Conservation (phyloP, 176 grass and related monocot genomes). For the Triticum dicoccoides region DNA sequence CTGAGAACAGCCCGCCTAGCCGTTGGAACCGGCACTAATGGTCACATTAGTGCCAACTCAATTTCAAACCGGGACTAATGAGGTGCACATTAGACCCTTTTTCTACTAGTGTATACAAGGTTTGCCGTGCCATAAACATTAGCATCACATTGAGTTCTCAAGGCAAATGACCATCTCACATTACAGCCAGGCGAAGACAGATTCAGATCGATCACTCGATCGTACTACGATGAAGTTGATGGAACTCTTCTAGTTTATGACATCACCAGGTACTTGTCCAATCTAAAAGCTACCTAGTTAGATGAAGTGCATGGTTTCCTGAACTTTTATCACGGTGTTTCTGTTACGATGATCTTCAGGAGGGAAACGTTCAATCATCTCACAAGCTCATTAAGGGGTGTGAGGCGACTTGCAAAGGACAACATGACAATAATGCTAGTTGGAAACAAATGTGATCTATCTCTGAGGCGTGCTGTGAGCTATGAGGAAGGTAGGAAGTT, state of each 20-base stretch:
- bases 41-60: too few species aligned
- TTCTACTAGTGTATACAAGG: too few species aligned
- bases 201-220: slow-evolving; percentile 77
- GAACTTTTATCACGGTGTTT: not conserved
- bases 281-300: not conserved
- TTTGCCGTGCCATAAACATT: not conserved
- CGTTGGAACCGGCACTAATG: too few species aligned
- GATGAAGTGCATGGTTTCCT: not conserved
- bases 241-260: slow-evolving; percentile 74
- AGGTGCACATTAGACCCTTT: too few species aligned
- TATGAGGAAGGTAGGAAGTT: not conserved
- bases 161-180: not conserved
- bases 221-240: slow-evolving; percentile 70
- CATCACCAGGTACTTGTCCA: slow-evolving; percentile 47
- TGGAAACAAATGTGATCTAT: not conserved
- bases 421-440: not conserved
- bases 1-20: too few species aligned
- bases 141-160: not conserved
- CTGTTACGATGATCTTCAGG: not conserved
- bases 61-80: too few species aligned
- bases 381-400: not conserved
- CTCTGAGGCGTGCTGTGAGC: not conserved
- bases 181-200: slow-evolving; percentile 70
- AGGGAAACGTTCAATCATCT: not conserved
- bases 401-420: not conserved